A percentile compares a stretch with the other conserved stretches of the same genome.
phyloP scores from a whole-genome alignment of 78 protist species.

The Parvularia atlantis region DNA sequence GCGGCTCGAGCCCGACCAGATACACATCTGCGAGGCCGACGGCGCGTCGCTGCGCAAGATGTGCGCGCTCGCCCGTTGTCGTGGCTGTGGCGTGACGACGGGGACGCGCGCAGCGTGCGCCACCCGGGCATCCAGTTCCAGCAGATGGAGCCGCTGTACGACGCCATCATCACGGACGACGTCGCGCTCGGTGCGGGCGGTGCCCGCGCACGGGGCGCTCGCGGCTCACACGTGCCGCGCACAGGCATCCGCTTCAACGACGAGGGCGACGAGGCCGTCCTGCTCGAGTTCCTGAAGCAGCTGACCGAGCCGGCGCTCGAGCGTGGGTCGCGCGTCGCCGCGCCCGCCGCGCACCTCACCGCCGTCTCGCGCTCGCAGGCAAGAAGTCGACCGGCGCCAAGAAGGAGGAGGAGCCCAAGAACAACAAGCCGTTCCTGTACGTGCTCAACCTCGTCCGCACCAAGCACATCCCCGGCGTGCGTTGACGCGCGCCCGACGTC shows the following conservation, averaged over 20 bases:
- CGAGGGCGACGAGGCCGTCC: background rate
- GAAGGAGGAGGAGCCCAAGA: slow-evolving; percentile 10
- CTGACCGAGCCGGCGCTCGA: no score
- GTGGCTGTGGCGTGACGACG: no score
- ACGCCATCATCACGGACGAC: background rate
- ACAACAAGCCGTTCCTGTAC: slow-evolving; percentile 53
- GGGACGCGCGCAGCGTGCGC: background rate
- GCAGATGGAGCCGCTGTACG: background rate
- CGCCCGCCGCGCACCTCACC: no score
- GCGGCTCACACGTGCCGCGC: no score
- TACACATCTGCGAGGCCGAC: background rate
- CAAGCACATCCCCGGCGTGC: slow-evolving; percentile 37
- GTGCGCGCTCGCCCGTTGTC: background rate
- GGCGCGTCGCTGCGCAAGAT: background rate
- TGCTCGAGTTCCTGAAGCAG: slow-evolving; percentile 50
- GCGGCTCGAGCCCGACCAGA: background rate
- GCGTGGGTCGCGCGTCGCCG: no score
- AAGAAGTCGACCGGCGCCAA: background rate
- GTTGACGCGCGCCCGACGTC: no score
- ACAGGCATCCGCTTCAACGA: background rate
- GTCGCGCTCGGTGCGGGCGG: background rate
- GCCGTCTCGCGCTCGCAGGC: no score
- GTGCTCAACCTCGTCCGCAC: slow-evolving; percentile 54
- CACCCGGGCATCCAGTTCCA: background rate
- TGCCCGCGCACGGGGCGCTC: no score